phyloP scores from a whole-genome alignment of 1,139 yeast genomes.

The Lodderomyces orthopsilosis region DNA sequence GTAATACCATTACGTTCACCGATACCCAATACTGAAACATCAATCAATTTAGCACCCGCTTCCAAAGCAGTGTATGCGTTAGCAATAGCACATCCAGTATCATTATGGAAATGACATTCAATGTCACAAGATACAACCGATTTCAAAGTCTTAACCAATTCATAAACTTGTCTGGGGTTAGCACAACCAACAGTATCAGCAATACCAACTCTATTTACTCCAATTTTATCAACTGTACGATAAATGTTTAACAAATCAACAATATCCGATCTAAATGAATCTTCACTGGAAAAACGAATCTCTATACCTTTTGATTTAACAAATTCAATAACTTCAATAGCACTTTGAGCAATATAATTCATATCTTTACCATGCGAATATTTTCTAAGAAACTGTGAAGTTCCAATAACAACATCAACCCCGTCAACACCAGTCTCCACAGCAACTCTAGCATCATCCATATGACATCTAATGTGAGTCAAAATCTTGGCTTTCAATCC shows the following conservation, averaged over 20 bases:
- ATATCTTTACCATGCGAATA: constrained; percentile 98
- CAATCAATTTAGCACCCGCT: constrained; percentile 95
- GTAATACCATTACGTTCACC: constrained; percentile 99
- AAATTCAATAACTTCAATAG: constrained; percentile 94
- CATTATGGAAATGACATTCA: constrained; percentile 98
- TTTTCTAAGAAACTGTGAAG: constrained; percentile 92
- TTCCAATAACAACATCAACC: constrained; percentile 97
- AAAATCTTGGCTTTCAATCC: constrained; percentile 94
- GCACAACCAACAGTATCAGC: constrained; percentile 99
- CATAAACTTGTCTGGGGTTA: constrained; percentile 98
- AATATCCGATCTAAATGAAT: constrained; percentile 94
- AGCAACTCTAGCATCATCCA: constrained; percentile 97
- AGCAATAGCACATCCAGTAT: constrained; percentile 98
- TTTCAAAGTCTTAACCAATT: constrained; percentile 88
- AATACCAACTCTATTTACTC: constrained; percentile 98
- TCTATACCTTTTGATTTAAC: constrained; percentile 97
- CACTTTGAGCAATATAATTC: constrained; percentile 96
- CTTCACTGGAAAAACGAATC: constrained; percentile 95
- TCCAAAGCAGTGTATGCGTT: constrained; percentile 97
- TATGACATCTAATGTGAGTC: constrained; percentile 92
- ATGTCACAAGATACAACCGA: constrained; percentile 95
- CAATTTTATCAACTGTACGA: constrained; percentile 95
- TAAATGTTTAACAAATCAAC: constrained; percentile 94
- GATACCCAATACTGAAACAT: constrained; percentile 93
- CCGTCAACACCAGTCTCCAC: constrained; percentile 99